Conservation (phyloP, 75 land plant genomes). For the Isoetes taiwanensis region DNA sequence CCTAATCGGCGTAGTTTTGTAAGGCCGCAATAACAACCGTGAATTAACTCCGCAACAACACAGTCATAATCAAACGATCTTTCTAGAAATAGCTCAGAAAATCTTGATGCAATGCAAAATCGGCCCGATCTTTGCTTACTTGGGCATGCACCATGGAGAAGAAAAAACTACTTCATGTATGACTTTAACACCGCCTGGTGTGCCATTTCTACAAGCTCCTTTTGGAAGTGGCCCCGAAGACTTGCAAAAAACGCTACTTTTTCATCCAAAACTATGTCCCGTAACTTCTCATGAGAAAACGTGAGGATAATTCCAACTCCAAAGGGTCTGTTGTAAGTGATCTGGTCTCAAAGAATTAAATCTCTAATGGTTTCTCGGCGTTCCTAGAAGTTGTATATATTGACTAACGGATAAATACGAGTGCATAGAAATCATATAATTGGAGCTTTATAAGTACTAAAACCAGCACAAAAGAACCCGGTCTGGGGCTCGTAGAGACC, state of each 20-base stretch:
- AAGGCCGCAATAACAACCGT: too few species aligned
- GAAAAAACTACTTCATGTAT: constrained; percentile 69
- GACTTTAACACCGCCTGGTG: constrained; percentile 74
- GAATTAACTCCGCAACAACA: too few species aligned
- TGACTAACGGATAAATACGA: too few species aligned
- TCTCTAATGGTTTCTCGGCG: constrained; percentile 41
- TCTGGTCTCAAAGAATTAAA: constrained; percentile 47
- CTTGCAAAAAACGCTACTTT: constrained; percentile 62
- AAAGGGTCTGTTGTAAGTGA: constrained; percentile 68
- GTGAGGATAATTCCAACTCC: constrained; percentile 60
- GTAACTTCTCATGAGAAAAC: constrained; percentile 54
- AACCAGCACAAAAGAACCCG: constrained; percentile 48
- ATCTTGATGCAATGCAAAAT: too few species aligned
- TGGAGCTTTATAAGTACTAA: too few species aligned
- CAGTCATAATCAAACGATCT: too few species aligned
- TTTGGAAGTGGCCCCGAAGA: constrained; percentile 63
- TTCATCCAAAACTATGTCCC: constrained; percentile 51
- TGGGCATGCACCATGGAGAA: too few species aligned
- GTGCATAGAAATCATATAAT: too few species aligned
- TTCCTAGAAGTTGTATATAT: too few species aligned
- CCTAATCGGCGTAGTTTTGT: too few species aligned
- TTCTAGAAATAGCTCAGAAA: too few species aligned
- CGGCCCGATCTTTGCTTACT: too few species aligned
- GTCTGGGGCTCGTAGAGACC: constrained; percentile 71
- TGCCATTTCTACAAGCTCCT: constrained; percentile 42